Evolutionary conservation across 2,329 filamentous ascomycete genomes (phyloP).

Genomic region (Fusarium graminum): DNA sequence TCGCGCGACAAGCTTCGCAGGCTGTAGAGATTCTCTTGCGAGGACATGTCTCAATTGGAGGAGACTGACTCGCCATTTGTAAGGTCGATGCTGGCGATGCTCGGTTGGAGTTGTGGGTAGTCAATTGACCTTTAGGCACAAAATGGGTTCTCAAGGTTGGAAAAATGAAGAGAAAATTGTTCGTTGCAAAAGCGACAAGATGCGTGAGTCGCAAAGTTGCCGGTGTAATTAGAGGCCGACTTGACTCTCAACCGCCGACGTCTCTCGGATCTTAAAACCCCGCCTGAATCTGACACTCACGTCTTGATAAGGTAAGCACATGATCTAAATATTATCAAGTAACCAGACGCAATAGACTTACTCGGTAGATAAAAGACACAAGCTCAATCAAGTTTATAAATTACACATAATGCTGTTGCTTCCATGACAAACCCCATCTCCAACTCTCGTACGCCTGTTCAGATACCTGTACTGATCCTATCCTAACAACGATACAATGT

Average conservation of each 20-base stretch:
- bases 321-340: neutral
- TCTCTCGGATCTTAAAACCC: slow-evolving; percentile 33
- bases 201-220: slow-evolving; percentile 2
- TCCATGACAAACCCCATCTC: neutral
- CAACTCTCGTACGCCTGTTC: slow-evolving; percentile 4
- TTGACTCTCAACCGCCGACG: slow-evolving; percentile 31
- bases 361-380: neutral
- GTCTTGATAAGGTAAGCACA: slow-evolving; percentile 6
- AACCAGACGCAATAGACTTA: neutral
- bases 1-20: slow-evolving; percentile 66
- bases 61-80: slow-evolving; percentile 33
- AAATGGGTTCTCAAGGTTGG: neutral
- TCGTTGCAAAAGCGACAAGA: neutral
- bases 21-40: slow-evolving; percentile 57
- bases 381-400: neutral
- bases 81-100: neutral
- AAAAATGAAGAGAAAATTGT: neutral
- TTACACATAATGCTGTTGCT: neutral
- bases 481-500: neutral
- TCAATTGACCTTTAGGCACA: neutral
- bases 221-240: slow-evolving; percentile 39
- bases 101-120: neutral
- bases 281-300: neutral
- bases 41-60: slow-evolving; percentile 21
- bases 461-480: neutral